A percentile compares a stretch with the other conserved stretches of the same genome.
phyloP scores from a whole-genome alignment of 257 asterid genomes.

The Solanum sejunctum region DNA sequence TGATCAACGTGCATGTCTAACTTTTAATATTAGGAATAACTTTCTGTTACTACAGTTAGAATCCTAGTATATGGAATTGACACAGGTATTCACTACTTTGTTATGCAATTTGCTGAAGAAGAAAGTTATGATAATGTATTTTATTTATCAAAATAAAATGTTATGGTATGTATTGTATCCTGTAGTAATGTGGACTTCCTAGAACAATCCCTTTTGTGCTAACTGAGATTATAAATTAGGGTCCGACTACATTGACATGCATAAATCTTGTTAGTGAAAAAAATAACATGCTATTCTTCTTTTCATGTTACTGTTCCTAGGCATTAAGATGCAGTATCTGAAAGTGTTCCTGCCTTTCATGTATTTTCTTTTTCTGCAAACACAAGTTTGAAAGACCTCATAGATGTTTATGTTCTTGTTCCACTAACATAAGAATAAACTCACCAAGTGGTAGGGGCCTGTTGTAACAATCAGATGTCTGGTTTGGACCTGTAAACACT shows the following conservation, averaged over 20 bases:
- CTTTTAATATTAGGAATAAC: background rate
- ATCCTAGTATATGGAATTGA: background rate
- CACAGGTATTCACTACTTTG: background rate
- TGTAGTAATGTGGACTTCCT: background rate
- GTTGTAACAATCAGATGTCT: slow-evolving; percentile 18
- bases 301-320: background rate
- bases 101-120: background rate
- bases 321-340: background rate
- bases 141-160: background rate
- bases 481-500: slow-evolving; percentile 1
- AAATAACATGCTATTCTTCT: background rate
- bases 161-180: background rate
- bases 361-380: background rate
- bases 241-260: background rate
- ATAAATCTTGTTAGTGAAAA: background rate
- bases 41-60: background rate
- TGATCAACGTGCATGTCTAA: background rate
- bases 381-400: background rate
- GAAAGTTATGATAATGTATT: background rate
- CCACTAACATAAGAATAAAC: slow-evolving; percentile 1
- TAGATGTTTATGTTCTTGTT: background rate
- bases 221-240: background rate
- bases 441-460: slow-evolving; percentile 29
- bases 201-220: background rate
- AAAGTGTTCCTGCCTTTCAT: background rate